Conservation (phyloP, 2,329 filamentous ascomycete species). For the Fusarium sp. region DNA sequence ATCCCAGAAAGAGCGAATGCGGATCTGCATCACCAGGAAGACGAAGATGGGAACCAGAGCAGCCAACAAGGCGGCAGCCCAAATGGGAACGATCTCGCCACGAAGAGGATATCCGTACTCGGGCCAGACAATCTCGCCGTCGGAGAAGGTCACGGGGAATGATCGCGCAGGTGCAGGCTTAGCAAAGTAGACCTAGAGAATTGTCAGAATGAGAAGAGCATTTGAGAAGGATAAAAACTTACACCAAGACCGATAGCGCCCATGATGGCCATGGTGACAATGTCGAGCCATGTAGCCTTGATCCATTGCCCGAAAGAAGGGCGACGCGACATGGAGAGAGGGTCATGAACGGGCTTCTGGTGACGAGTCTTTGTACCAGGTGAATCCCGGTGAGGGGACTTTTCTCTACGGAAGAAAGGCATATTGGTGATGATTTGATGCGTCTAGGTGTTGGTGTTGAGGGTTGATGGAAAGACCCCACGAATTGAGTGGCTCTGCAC, state of each 20-base stretch:
- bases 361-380: conserved; percentile 6
- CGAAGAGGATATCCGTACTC: conserved; percentile 77
- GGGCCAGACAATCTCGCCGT: conserved; percentile 76
- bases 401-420: conserved; percentile 29
- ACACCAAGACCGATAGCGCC: conserved; percentile 75
- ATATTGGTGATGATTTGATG: conserved; percentile 15
- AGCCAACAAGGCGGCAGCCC: conserved; percentile 74
- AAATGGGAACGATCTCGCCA: conserved; percentile 77
- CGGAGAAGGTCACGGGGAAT: conserved; percentile 73
- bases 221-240: conserved; percentile 42
- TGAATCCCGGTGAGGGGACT: conserved; percentile 21
- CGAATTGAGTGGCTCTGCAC: background rate
- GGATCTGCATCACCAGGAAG: conserved; percentile 74
- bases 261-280: conserved; percentile 74
- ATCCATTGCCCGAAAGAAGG: conserved; percentile 77
- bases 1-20: conserved; percentile 75
- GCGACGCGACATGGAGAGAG: conserved; percentile 56
- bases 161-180: conserved; percentile 74
- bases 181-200: conserved; percentile 67
- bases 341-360: conserved; percentile 25
- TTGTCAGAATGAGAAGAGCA: background rate
- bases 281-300: conserved; percentile 73
- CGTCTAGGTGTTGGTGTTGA: background rate
- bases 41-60: conserved; percentile 72
- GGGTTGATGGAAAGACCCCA: conserved; percentile 1